Evolutionary conservation across 2,329 filamentous ascomycete species (phyloP).

Genomic region (Pezicula neosporulosa): DNA sequence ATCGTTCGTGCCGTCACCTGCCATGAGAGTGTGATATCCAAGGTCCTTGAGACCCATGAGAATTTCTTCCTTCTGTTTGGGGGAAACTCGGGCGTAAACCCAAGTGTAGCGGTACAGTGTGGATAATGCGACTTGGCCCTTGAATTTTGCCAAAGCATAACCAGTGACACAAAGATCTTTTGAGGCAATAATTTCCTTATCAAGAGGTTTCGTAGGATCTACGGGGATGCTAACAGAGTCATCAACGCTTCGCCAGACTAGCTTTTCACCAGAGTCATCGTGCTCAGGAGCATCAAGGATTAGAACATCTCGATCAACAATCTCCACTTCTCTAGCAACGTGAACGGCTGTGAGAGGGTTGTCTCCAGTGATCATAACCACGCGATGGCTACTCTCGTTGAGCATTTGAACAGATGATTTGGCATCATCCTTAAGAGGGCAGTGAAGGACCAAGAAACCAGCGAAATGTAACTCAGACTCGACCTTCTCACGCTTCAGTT

Average conservation of each 20-base stretch:
- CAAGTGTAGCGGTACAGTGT: constrained; percentile 84
- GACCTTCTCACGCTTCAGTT: constrained; percentile 88
- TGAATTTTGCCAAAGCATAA: constrained; percentile 87
- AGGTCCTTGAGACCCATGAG: constrained; percentile 93
- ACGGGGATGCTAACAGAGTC: constrained; percentile 85
- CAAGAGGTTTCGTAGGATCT: constrained; percentile 76
- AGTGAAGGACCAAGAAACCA: constrained; percentile 92
- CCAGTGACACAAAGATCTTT: constrained; percentile 97
- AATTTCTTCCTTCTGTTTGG: constrained; percentile 98
- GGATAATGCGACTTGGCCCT: constrained; percentile 71
- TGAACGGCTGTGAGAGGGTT: constrained; percentile 96
- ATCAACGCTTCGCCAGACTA: constrained; percentile 94
- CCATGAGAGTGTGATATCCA: constrained; percentile 98
- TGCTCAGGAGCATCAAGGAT: constrained; percentile 95
- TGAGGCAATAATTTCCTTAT: constrained; percentile 72
- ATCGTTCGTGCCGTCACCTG: constrained; percentile 96
- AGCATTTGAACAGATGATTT: constrained; percentile 93
- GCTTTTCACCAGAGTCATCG: constrained; percentile 71
- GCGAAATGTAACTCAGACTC: constrained; percentile 84
- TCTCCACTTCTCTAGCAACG: constrained; percentile 92
- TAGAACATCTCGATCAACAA: constrained; percentile 91
- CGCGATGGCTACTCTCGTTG: constrained; percentile 97
- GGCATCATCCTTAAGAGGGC: constrained; percentile 93
- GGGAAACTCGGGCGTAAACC: constrained; percentile 97
- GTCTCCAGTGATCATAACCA: constrained; percentile 99